phyloP scores from a whole-genome alignment of 1,284 basidiomycete species.

The Heterobasidion annosum region DNA sequence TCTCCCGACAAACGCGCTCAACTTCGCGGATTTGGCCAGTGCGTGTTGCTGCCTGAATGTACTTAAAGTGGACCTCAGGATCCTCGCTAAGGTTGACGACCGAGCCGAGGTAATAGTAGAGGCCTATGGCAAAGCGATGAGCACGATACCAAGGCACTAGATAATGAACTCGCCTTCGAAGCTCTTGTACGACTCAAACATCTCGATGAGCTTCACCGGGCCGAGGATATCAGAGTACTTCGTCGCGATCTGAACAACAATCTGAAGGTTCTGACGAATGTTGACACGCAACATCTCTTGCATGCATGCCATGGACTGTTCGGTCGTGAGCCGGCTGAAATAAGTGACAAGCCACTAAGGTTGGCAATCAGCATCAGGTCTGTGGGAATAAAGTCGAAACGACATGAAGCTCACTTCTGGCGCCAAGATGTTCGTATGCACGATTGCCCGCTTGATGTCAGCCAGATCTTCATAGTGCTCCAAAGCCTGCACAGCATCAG shows the following conservation, averaged over 20 bases:
- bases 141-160: background rate
- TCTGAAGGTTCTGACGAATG: slow-evolving; percentile 95
- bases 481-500: slow-evolving; percentile 56
- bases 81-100: slow-evolving; percentile 97
- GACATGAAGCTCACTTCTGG: slow-evolving; percentile 52
- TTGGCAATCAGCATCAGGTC: slow-evolving; percentile 1
- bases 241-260: slow-evolving; percentile 97
- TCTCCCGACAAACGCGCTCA: slow-evolving; percentile 97
- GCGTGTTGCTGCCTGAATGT: slow-evolving; percentile 97
- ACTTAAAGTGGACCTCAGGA: slow-evolving; percentile 99
- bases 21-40: slow-evolving; percentile 99
- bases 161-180: slow-evolving; percentile 66
- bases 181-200: slow-evolving; percentile 98
- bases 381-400: background rate
- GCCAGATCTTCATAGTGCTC: slow-evolving; percentile 97
- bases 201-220: slow-evolving; percentile 95
- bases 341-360: slow-evolving; percentile 92
- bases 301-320: slow-evolving; percentile 94
- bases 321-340: slow-evolving; percentile 97
- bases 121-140: slow-evolving; percentile 36
- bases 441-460: slow-evolving; percentile 97
- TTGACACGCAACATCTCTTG: slow-evolving; percentile 97
- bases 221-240: slow-evolving; percentile 99
- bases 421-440: slow-evolving; percentile 85
- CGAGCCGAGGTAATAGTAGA: slow-evolving; percentile 97